Conservation (phyloP, 805 yeast species). For the Candida parachauliodes region DNA sequence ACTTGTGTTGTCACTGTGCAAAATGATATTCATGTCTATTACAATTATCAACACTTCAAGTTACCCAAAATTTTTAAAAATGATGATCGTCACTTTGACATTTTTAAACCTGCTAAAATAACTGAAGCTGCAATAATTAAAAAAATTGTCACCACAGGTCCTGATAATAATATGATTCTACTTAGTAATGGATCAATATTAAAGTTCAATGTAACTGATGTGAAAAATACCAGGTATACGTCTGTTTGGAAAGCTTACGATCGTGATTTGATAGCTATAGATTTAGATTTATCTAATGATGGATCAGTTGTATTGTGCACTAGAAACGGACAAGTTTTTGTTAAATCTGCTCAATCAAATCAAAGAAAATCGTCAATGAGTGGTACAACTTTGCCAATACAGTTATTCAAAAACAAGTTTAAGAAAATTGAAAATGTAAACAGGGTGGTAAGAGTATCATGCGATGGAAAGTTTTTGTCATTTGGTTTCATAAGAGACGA, state of each 20-base stretch:
- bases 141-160: constrained; percentile 34
- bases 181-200: constrained; percentile 61
- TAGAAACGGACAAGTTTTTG: constrained; percentile 63
- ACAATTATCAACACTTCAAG: constrained; percentile 54
- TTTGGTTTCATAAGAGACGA: constrained; percentile 69
- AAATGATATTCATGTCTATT: constrained; percentile 61
- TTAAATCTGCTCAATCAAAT: constrained; percentile 26
- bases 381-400: constrained; percentile 26
- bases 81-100: constrained; percentile 45
- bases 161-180: constrained; percentile 44
- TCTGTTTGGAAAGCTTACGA: constrained; percentile 64
- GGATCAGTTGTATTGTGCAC: constrained; percentile 72
- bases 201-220: constrained; percentile 26
- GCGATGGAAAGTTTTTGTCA: constrained; percentile 62
- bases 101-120: constrained; percentile 50
- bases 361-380: constrained; percentile 30
- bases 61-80: constrained; percentile 36
- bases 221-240: constrained; percentile 42
- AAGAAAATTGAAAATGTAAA: constrained; percentile 51
- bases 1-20: constrained; percentile 60
- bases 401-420: constrained; percentile 44
- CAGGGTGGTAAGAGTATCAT: constrained; percentile 56
- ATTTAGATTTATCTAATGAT: constrained; percentile 63
- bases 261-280: constrained; percentile 53
- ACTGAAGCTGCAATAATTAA: constrained; percentile 37